Evolutionary conservation across 2,329 filamentous ascomycete species (phyloP).

Genomic region (Huntiella moniliformis): DNA sequence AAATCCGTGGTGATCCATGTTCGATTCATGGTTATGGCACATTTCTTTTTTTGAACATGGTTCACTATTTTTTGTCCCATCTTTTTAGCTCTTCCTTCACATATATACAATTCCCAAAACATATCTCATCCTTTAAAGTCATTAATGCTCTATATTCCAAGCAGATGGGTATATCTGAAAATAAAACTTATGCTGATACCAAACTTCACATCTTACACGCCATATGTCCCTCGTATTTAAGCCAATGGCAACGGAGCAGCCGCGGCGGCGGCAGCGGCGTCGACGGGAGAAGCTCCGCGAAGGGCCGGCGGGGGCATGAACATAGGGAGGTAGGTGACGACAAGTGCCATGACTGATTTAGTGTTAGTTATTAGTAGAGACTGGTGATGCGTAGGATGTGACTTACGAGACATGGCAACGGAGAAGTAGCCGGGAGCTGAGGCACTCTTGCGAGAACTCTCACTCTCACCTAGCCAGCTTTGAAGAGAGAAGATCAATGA

Average conservation of each 20-base stretch:
- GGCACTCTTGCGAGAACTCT: slow-evolving; percentile 42
- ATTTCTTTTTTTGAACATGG: background rate
- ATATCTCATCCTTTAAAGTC: background rate
- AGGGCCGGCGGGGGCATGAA: slow-evolving; percentile 22
- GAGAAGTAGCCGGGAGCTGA: slow-evolving; percentile 52
- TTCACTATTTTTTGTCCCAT: background rate
- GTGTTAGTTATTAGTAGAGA: background rate
- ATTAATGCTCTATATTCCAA: slow-evolving; percentile 4
- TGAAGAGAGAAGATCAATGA: slow-evolving; percentile 57
- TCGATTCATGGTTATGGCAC: slow-evolving; percentile 12
- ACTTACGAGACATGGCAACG: slow-evolving; percentile 60
- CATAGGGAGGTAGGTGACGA: slow-evolving; percentile 31
- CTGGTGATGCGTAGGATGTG: background rate
- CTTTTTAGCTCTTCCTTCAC: background rate
- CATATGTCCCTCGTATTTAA: background rate
- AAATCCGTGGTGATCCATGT: slow-evolving; percentile 11
- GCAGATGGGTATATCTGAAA: slow-evolving; percentile 8
- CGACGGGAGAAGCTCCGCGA: background rate
- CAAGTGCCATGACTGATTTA: slow-evolving; percentile 38
- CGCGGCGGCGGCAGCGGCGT: slow-evolving; percentile 2
- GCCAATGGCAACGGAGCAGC: slow-evolving; percentile 1
- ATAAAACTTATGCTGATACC: background rate
- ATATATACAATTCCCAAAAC: background rate
- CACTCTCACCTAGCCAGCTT: slow-evolving; percentile 59
- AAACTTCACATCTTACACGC: background rate